Conservation (phyloP, 129 eudicot genomes). For the Lonicera japonica region DNA sequence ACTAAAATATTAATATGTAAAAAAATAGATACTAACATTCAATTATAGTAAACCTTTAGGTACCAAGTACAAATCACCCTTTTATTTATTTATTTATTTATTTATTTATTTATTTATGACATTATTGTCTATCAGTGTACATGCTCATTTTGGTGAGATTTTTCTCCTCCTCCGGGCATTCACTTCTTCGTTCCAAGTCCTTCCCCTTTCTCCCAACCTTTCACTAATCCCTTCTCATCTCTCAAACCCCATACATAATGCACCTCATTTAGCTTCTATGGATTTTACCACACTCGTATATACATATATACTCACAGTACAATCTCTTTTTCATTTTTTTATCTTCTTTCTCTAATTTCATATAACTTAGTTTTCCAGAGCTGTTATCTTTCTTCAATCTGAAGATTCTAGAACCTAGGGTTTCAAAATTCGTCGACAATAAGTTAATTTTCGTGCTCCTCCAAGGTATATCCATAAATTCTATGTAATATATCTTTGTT, state of each 20-base stretch:
- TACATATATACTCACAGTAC: neutral
- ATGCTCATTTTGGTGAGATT: too few relatives aligned
- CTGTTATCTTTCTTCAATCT: neutral
- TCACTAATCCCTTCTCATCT: neutral
- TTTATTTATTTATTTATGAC: too few relatives aligned
- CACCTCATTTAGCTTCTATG: neutral
- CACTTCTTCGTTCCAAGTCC: neutral
- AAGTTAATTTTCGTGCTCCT: constrained; percentile 3
- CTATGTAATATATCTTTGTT: too few relatives aligned
- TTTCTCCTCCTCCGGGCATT: neutral
- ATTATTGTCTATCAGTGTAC: too few relatives aligned
- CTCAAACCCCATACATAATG: neutral
- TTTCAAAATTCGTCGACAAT: constrained; percentile 13
- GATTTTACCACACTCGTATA: neutral
- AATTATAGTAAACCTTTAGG: too few relatives aligned
- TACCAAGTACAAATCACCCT: too few relatives aligned
- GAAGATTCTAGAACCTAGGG: constrained; percentile 1
- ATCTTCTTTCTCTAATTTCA: neutral
- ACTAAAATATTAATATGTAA: too few relatives aligned
- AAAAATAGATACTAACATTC: too few relatives aligned
- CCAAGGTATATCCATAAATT: neutral
- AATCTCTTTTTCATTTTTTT: neutral
- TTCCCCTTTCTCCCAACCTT: neutral
- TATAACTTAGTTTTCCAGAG: neutral
- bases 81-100: too few relatives aligned